Percentiles rank a stretch among this genome's conserved stretches.
These are phyloP conservation scores for Aspergillus homomorphus DNA, from an alignment of 495 filamentous ascomycete genomes.

Conservation along the genomic window DNA sequence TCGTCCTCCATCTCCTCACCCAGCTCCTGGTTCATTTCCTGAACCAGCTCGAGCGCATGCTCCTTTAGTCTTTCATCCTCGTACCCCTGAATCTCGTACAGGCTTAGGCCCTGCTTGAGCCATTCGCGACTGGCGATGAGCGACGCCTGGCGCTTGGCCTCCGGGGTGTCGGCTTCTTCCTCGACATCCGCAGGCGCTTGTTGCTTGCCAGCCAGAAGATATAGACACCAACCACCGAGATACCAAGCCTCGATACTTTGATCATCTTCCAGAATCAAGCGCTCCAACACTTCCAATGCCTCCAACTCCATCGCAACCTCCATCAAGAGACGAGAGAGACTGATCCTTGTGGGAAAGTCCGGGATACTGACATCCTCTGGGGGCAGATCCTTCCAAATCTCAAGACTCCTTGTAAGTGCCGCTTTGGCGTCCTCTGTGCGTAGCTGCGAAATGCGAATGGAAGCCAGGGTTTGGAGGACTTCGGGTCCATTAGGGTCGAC, in stretches of 20 bases:
- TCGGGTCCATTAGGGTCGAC: constrained; percentile 72
- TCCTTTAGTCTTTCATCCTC: constrained; percentile 53
- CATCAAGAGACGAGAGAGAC: constrained; percentile 79
- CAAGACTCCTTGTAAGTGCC: constrained; percentile 72
- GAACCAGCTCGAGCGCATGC: constrained; percentile 56
- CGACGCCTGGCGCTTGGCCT: constrained; percentile 36
- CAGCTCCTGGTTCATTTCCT: constrained; percentile 53
- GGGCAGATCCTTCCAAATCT: constrained; percentile 72
- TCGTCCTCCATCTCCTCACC: constrained; percentile 55
- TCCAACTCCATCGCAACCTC: constrained; percentile 82
- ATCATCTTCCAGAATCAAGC: constrained; percentile 84
- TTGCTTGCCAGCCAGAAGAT: constrained; percentile 69
- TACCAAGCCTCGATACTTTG: constrained; percentile 95
- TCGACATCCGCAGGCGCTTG: constrained; percentile 41
- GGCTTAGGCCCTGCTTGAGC: constrained; percentile 49
- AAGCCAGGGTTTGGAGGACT: constrained; percentile 89
- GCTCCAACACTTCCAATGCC: constrained; percentile 80
- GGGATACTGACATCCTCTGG: constrained; percentile 65
- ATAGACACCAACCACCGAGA: constrained; percentile 87
- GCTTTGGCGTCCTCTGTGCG: constrained; percentile 72
- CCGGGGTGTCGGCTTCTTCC: constrained; percentile 29
- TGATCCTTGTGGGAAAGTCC: constrained; percentile 78
- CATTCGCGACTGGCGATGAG: constrained; percentile 50
- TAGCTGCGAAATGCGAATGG: constrained; percentile 84
- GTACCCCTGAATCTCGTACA: constrained; percentile 47